Percentiles rank a stretch among this genome's conserved stretches.
Evolutionary conservation across 2,329 filamentous ascomycete species (phyloP).

Genomic region (Whalleya microplaca): DNA sequence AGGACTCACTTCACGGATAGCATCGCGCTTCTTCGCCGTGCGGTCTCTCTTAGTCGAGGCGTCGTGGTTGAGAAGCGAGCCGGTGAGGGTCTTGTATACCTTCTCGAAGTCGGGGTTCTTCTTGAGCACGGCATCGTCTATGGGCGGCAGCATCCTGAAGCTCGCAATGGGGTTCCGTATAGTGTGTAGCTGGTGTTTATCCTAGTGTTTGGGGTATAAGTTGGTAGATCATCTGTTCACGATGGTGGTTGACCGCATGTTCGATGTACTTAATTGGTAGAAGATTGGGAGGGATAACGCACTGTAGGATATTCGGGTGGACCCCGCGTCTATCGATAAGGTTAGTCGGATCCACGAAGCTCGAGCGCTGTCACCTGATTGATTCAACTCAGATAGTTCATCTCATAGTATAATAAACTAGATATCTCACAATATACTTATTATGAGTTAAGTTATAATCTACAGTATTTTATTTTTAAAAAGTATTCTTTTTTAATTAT

Average conservation of each 20-base stretch:
- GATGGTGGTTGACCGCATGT: too few species aligned
- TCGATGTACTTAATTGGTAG: too few species aligned
- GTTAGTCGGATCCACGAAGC: conserved; percentile 18
- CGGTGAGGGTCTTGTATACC: conserved; percentile 59
- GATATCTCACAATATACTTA: too few species aligned
- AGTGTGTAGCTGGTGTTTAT: too few species aligned
- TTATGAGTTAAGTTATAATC: too few species aligned
- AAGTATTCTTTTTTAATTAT: too few species aligned
- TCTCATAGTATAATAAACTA: neutral
- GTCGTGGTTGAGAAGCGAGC: conserved; percentile 58
- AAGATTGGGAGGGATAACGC: too few species aligned
- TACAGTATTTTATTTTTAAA: too few species aligned
- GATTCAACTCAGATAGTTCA: neutral
- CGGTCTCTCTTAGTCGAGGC: conserved; percentile 59
- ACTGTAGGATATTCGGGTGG: too few species aligned
- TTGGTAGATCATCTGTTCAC: too few species aligned
- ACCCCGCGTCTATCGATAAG: conserved; percentile 12
- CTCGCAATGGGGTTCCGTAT: too few species aligned
- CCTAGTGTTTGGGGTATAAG: neutral
- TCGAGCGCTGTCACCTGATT: conserved; percentile 25
- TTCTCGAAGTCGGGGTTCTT: conserved; percentile 64
- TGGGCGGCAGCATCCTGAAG: conserved; percentile 57
- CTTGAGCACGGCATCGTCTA: conserved; percentile 57
- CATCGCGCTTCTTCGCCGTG: conserved; percentile 53
- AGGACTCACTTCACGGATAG: conserved; percentile 50